phyloP scores from a whole-genome alignment of 495 filamentous ascomycete species.

The Trichoderma erinaceum region DNA sequence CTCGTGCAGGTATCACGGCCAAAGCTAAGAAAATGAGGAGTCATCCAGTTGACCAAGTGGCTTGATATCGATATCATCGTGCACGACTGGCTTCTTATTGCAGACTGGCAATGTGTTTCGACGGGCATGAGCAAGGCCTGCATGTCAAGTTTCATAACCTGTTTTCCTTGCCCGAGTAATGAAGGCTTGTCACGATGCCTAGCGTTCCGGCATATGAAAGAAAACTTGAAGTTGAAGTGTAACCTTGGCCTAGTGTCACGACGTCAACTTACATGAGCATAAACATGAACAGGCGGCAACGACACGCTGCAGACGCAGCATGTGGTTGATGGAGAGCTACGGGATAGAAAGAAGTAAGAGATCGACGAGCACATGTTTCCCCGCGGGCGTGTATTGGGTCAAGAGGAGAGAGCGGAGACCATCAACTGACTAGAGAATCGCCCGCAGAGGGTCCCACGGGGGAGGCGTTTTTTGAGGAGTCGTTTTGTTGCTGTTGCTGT shows the following conservation, averaged over 20 bases:
- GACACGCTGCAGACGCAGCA: background rate
- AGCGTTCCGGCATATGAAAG: background rate
- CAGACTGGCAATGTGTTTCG: background rate
- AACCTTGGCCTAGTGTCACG: background rate
- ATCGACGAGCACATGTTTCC: background rate
- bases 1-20: background rate
- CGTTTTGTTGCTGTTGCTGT: too few species aligned
- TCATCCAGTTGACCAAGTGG: background rate
- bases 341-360: slow-evolving; percentile 1
- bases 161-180: background rate
- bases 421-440: background rate
- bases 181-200: background rate
- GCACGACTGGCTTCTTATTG: background rate
- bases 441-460: slow-evolving; percentile 1
- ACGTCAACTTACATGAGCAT: slow-evolving; percentile 9
- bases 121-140: background rate
- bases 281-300: background rate
- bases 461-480: background rate
- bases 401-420: background rate
- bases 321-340: background rate
- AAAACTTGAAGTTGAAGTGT: slow-evolving; percentile 6
- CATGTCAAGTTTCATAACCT: background rate
- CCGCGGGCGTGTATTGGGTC: background rate
- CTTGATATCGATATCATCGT: background rate
- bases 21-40: background rate